Percentiles rank a stretch among this genome's conserved stretches.
Conservation (phyloP, 1,284 basidiomycete species). For the Ustilago xerochloae region DNA sequence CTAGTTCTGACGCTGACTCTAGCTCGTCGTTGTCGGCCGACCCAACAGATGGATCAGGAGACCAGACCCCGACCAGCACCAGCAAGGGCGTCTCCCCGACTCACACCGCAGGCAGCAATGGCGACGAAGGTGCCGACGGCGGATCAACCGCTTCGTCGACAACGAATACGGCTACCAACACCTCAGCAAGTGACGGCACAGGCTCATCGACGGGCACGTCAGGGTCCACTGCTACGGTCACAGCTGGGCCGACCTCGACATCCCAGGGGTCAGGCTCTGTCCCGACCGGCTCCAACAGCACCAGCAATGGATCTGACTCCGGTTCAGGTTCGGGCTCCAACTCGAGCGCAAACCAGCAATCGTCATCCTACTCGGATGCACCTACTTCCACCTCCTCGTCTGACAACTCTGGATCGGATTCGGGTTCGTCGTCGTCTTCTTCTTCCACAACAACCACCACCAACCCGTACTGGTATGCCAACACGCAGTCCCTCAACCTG, state of each 20-base stretch:
- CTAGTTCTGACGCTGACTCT: neutral
- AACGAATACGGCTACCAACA: neutral
- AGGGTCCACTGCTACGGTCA: neutral
- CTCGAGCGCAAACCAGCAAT: constrained; percentile 4
- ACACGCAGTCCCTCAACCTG: constrained; percentile 44
- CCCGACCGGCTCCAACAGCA: constrained; percentile 1
- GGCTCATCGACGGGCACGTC: constrained; percentile 4
- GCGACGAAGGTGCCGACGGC: no score
- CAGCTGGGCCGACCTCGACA: constrained; percentile 11
- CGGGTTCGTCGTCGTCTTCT: constrained; percentile 13
- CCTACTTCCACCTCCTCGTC: constrained; percentile 16
- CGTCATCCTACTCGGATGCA: neutral
- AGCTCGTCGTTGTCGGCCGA: neutral
- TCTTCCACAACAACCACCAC: constrained; percentile 17
- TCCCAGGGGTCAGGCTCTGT: neutral
- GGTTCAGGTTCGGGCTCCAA: neutral
- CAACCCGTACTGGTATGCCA: constrained; percentile 56
- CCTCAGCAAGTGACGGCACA: constrained; percentile 2
- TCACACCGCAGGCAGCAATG: neutral
- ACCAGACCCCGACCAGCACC: neutral
- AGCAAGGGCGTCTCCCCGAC: neutral
- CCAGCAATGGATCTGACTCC: constrained; percentile 15
- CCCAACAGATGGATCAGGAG: neutral
- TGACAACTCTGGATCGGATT: constrained; percentile 2
- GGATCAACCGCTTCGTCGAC: no score